These are phyloP conservation scores for Phytophthora uliginosa DNA, from an alignment of 352 stramenopile genomes.

Conservation along the genomic window DNA sequence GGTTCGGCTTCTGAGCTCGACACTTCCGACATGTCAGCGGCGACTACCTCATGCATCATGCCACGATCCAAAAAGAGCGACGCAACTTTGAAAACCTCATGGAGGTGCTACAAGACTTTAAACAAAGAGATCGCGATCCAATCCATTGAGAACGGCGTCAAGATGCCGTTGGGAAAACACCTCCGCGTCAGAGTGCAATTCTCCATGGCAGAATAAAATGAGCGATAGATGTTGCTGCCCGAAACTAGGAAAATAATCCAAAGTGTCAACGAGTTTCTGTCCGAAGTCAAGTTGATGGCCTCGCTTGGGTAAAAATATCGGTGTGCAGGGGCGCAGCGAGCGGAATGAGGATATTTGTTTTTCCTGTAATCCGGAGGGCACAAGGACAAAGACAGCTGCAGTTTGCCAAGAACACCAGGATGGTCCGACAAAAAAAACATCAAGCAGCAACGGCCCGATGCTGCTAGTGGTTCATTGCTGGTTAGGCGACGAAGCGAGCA, in stretches of 20 bases:
- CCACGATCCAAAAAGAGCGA: slow-evolving; percentile 48
- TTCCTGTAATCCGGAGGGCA: no score
- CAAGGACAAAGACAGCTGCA: no score
- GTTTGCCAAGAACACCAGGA: no score
- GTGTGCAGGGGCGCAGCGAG: no score
- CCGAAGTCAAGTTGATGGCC: not conserved
- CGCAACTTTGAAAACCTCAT: slow-evolving; percentile 68
- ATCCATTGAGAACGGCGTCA: slow-evolving; percentile 51
- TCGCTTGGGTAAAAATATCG: no score
- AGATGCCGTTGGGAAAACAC: slow-evolving; percentile 43
- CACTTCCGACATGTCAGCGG: slow-evolving; percentile 29
- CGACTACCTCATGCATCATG: slow-evolving; percentile 65
- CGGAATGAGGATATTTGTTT: no score
- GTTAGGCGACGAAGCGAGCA: no score
- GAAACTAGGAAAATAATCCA: not conserved
- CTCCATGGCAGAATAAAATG: slow-evolving; percentile 13
- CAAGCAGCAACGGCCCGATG: no score
- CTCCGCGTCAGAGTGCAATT: slow-evolving; percentile 68
- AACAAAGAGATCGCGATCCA: slow-evolving; percentile 23
- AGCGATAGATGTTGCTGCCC: not conserved
- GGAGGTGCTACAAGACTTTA: slow-evolving; percentile 59
- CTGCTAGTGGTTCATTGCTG: no score
- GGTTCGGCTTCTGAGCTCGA: not conserved
- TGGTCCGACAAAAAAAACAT: no score
- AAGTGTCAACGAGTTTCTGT: not conserved